A percentile compares a stretch with the other conserved stretches of the same genome.
Conservation (phyloP, 139 green algal species). For the Volvox reticuliferus region DNA sequence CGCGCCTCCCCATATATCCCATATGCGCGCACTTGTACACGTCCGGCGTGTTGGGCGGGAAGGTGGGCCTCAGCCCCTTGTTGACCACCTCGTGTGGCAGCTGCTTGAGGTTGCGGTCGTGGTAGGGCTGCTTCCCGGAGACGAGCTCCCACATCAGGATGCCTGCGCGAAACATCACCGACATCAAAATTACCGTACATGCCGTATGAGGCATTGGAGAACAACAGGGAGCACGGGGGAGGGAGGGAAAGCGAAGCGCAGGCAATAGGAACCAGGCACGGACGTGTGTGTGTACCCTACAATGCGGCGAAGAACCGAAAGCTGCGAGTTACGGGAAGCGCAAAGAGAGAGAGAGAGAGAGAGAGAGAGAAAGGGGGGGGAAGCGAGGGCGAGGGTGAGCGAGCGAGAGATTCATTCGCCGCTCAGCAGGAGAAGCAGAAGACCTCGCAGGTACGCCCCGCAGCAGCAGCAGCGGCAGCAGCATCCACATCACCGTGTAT, state of each 20-base stretch:
- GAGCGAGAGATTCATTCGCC: no score
- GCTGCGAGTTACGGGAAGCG: no score
- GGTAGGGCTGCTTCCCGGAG: constrained; percentile 44
- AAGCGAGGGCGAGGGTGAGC: no score
- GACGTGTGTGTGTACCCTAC: no score
- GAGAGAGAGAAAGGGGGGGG: no score
- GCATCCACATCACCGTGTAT: background rate
- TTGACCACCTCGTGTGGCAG: constrained; percentile 50
- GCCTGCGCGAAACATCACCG: background rate
- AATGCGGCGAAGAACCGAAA: no score
- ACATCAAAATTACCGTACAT: background rate
- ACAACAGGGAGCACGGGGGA: background rate
- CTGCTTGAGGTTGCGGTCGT: constrained; percentile 51
- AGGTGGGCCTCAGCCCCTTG: constrained; percentile 43
- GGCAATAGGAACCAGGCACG: no score
- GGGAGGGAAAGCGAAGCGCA: no score
- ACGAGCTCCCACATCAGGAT: constrained; percentile 51
- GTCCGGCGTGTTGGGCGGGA: constrained; percentile 32
- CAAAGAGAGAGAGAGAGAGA: no score
- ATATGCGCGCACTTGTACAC: constrained; percentile 32
- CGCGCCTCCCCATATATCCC: background rate
- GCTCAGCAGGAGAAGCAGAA: no score
- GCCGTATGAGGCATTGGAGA: background rate
- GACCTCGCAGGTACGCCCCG: no score
- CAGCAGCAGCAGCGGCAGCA: background rate